These are phyloP conservation scores for Taiozyma sp. DNA, from an alignment of 1,139 yeast species.

Conservation along the genomic window DNA sequence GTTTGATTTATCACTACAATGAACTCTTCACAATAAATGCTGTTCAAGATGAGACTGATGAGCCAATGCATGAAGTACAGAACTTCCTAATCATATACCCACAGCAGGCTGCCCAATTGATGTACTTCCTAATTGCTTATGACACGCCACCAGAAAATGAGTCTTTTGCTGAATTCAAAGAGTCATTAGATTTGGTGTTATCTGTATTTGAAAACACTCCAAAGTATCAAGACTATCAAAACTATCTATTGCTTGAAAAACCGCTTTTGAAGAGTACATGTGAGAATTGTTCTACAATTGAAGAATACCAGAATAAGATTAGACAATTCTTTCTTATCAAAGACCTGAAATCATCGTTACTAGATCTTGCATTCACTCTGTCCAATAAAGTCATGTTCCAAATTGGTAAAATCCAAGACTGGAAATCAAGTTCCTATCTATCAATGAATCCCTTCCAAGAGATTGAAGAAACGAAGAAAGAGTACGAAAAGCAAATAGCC, in stretches of 20 bases:
- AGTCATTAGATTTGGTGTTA: neutral
- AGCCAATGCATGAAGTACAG: neutral
- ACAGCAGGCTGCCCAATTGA: conserved; percentile 6
- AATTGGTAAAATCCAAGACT: neutral
- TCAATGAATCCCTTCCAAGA: conserved; percentile 2
- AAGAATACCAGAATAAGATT: conserved; percentile 1
- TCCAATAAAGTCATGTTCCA: conserved; percentile 3
- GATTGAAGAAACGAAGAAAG: neutral
- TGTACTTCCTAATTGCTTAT: conserved; percentile 1
- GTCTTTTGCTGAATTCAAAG: conserved; percentile 1
- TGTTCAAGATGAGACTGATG: neutral
- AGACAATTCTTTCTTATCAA: neutral
- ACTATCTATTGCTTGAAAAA: conserved; percentile 1
- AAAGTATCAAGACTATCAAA: conserved; percentile 2
- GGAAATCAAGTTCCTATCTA: conserved; percentile 1
- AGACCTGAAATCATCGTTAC: conserved; percentile 3
- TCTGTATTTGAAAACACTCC: neutral
- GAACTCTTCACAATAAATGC: neutral
- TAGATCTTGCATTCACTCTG: conserved; percentile 2
- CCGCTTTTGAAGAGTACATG: neutral
- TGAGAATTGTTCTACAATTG: neutral
- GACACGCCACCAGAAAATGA: conserved; percentile 1
- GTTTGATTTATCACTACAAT: conserved; percentile 1
- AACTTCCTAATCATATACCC: conserved; percentile 2
- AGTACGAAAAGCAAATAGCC: neutral